Conservation (phyloP, 2,329 filamentous ascomycete genomes). For the Lizonia empirigonia region DNA sequence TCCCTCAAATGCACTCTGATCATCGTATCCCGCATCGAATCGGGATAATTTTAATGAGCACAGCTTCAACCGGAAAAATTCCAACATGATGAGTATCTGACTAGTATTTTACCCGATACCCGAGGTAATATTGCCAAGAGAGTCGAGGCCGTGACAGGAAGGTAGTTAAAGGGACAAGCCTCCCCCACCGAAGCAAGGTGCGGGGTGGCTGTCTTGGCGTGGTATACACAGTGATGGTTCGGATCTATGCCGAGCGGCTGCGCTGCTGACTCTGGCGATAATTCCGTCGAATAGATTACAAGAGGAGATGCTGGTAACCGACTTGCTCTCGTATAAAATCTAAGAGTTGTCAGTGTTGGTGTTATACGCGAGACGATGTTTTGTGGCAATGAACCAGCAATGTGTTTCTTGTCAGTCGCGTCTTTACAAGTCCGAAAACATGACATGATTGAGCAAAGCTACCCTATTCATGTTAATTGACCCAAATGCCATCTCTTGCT, state of each 20-base stretch:
- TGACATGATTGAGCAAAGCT: too few species aligned
- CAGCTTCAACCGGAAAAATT: constrained; percentile 13
- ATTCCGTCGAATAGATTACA: too few species aligned
- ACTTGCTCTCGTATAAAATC: too few species aligned
- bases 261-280: neutral
- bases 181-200: constrained; percentile 24
- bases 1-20: constrained; percentile 6
- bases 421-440: too few species aligned
- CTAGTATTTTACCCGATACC: constrained; percentile 12
- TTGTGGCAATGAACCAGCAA: too few species aligned
- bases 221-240: constrained; percentile 4
- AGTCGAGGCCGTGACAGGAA: constrained; percentile 12
- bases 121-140: neutral
- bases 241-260: constrained; percentile 3
- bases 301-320: too few species aligned
- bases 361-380: too few species aligned
- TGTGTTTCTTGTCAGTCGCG: too few species aligned
- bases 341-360: too few species aligned
- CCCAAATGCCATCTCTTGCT: too few species aligned
- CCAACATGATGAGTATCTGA: constrained; percentile 9
- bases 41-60: constrained; percentile 1
- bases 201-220: constrained; percentile 32
- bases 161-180: constrained; percentile 18
- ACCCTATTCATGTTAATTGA: too few species aligned
- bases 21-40: constrained; percentile 3